phyloP scores from a whole-genome alignment of 2,329 filamentous ascomycete species.

The Scedosporium aurantiacum region DNA sequence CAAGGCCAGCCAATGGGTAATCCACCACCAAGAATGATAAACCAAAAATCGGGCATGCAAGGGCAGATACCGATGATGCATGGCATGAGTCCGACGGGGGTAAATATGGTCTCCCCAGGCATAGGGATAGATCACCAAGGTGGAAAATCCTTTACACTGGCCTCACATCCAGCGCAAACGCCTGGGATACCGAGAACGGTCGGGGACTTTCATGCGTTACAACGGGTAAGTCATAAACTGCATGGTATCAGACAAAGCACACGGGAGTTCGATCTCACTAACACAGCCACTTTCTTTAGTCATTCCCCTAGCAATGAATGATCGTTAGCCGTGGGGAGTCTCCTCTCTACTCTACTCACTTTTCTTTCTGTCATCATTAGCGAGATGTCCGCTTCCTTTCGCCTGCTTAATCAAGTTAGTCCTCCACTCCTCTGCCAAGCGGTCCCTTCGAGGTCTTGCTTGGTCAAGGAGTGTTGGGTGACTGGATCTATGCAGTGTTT shows the following conservation, averaged over 20 bases:
- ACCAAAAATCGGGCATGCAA: neutral
- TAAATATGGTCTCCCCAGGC: constrained; percentile 10
- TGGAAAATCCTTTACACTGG: constrained; percentile 11
- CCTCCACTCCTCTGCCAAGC: no score
- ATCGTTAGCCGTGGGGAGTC: neutral
- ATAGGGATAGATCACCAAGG: constrained; percentile 16
- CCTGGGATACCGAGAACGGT: constrained; percentile 28
- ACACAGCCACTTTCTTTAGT: neutral
- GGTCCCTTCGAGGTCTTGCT: no score
- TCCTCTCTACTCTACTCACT: neutral
- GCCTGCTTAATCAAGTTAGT: no score
- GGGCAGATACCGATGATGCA: constrained; percentile 8
- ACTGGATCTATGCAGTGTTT: no score
- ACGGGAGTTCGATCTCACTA: neutral
- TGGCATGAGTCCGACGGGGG: constrained; percentile 11
- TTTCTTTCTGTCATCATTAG: neutral
- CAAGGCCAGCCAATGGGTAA: constrained; percentile 21
- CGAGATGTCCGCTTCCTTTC: neutral
- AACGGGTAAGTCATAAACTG: constrained; percentile 29
- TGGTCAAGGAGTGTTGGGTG: no score
- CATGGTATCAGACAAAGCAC: neutral
- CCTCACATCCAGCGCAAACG: constrained; percentile 25
- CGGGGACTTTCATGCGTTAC: constrained; percentile 38
- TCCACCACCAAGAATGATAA: constrained; percentile 10
- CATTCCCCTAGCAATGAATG: neutral